phyloP scores from a whole-genome alignment of 2,329 filamentous ascomycete species.

The Curvularia spicifera region DNA sequence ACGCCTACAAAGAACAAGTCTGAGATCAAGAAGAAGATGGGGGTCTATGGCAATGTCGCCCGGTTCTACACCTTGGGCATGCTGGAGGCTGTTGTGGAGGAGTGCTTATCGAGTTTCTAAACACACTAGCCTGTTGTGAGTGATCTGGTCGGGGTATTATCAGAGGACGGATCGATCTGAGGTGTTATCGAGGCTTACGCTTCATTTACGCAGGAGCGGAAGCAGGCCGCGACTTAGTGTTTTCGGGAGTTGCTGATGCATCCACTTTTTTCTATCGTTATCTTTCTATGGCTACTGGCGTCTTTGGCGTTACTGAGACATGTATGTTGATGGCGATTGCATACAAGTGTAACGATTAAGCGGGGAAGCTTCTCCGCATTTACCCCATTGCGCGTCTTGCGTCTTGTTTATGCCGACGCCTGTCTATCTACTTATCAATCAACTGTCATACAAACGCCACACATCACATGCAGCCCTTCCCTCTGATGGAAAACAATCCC shows the following conservation, averaged over 20 bases:
- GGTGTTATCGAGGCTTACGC: background rate
- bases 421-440: background rate
- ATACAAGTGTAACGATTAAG: slow-evolving; percentile 9
- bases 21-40: slow-evolving; percentile 69
- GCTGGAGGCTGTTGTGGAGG: slow-evolving; percentile 75
- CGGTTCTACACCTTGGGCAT: slow-evolving; percentile 81
- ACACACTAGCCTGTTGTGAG: background rate
- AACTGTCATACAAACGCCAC: background rate
- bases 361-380: slow-evolving; percentile 3
- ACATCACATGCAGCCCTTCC: background rate
- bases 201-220: background rate
- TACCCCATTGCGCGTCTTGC: background rate
- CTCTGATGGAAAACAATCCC: background rate
- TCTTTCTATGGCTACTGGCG: background rate
- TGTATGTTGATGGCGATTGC: slow-evolving; percentile 5
- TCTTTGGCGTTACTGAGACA: slow-evolving; percentile 1
- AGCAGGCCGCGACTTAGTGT: background rate
- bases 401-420: slow-evolving; percentile 17
- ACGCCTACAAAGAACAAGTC: slow-evolving; percentile 70
- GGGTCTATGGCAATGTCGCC: slow-evolving; percentile 76
- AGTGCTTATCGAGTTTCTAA: slow-evolving; percentile 59
- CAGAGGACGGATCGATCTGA: background rate
- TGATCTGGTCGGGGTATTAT: background rate
- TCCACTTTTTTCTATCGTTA: background rate
- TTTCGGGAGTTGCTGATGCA: background rate